Evolutionary conservation across 768 basidiomycete species (phyloP).

Genomic region (Suillus hirtellus): DNA sequence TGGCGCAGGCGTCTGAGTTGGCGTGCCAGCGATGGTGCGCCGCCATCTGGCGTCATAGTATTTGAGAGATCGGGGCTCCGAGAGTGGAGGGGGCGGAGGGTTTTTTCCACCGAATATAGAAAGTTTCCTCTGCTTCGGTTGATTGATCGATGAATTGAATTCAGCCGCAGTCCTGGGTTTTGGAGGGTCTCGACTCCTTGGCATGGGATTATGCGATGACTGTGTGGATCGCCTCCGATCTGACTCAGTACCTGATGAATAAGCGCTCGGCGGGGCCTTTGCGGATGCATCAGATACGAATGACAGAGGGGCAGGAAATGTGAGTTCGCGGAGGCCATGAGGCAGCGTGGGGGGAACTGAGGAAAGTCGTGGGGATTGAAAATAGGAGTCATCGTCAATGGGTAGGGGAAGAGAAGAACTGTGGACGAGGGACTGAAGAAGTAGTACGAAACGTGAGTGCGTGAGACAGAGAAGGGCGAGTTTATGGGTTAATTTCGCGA

Average conservation of each 20-base stretch:
- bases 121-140: constrained; percentile 19
- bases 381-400: constrained; percentile 44
- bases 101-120: constrained; percentile 41
- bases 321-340: constrained; percentile 53
- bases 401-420: constrained; percentile 52
- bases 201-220: constrained; percentile 22
- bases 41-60: constrained; percentile 55
- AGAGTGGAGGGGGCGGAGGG: constrained; percentile 46
- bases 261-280: constrained; percentile 12
- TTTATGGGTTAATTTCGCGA: constrained; percentile 28
- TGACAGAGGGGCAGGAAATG: constrained; percentile 75
- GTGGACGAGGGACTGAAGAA: constrained; percentile 72
- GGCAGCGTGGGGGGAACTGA: constrained; percentile 23
- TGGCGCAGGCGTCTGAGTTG: neutral
- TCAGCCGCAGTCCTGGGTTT: constrained; percentile 3
- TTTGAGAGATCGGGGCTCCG: constrained; percentile 46
- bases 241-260: constrained; percentile 9
- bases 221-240: constrained; percentile 16
- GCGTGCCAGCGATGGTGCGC: constrained; percentile 25
- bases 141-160: constrained; percentile 15
- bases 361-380: constrained; percentile 23
- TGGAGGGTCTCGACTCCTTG: constrained; percentile 10
- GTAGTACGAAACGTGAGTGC: constrained; percentile 74
- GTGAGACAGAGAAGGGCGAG: constrained; percentile 55
- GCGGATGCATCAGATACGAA: constrained; percentile 33